Base-by-base conservation (phyloP, 2,329 filamentous ascomycete species). In the Colletotrichum coccodes region DNA sequence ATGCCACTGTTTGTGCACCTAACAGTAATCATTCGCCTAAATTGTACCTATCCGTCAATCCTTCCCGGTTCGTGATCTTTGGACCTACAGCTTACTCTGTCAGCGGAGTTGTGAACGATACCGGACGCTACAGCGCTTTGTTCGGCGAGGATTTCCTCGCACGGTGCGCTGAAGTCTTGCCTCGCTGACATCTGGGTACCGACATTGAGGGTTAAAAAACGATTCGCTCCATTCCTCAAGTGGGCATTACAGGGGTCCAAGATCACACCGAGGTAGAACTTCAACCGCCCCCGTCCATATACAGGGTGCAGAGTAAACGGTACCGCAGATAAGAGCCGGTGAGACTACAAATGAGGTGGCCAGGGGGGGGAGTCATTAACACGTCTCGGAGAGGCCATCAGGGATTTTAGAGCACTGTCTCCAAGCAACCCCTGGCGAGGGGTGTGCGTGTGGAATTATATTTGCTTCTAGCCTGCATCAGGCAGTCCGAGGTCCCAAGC, bases 391-490 rank as follows among this genome's bases (percentile, higher is more conserved):
- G 23, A 58, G 54, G 42, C 4, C 40, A 4, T 38, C 34, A 54
- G 21, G 52, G 52, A 18, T 38, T 26, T 62, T 30, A 59, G 42
- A 50, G 34, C 49, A 52, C 26, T n/a, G 57, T 40, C 58, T 66
- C 40, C 50, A 66, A 56, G 44, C n/a, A 44, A 53, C 21, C 59
- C 64, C 30, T 53, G 60, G 38, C 53, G 50, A 16, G 61, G 44
- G 56, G 59, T 32, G 42, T 18, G 49, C 21, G 36, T 14, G 42
- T 18, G 50, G 34, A 32, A 23, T 30, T 30, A 23, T 56, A 42
- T 49, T 63, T 57, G 23, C 36, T 63, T 38, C 53, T 64, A 68
- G 53, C 26, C 65, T 65, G 65, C 61, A 68, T 65, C 54, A 65
- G 65, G 65, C 44, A 68, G 40, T 50, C 61, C 53, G 21, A 64